Evolutionary conservation across 768 basidiomycete genomes (phyloP).

Genomic region (Mycena polygramma): DNA sequence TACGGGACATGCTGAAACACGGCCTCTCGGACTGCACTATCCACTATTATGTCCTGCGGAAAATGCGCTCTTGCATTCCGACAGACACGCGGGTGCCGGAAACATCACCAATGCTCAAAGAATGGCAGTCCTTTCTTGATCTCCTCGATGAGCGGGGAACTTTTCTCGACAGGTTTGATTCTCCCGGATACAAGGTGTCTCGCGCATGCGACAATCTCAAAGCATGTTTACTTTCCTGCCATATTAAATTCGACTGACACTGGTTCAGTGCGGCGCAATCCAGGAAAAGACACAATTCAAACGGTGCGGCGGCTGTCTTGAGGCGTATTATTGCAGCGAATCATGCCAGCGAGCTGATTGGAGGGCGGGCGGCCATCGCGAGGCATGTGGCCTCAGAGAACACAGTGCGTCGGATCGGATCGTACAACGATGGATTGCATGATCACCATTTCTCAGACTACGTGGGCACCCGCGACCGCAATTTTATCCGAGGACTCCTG

Average conservation of each 20-base stretch:
- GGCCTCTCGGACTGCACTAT: conserved; percentile 10
- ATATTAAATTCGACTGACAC: too few species aligned
- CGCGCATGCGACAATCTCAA: conserved; percentile 20
- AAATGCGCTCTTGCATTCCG: too few species aligned
- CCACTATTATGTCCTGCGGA: conserved; percentile 20
- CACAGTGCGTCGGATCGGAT: too few species aligned
- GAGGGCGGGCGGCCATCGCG: conserved; percentile 16
- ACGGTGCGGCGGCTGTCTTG: conserved; percentile 15
- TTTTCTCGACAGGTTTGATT: conserved; percentile 11
- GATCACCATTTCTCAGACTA: conserved; percentile 1
- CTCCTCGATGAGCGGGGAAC: conserved; percentile 12
- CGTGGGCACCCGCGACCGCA: conserved; percentile 9
- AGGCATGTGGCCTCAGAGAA: too few species aligned
- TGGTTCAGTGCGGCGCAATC: conserved; percentile 22
- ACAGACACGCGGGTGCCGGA: conserved; percentile 1
- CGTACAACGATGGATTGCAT: too few species aligned
- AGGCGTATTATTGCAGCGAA: conserved; percentile 16
- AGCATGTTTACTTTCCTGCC: conserved; percentile 4
- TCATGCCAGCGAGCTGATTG: conserved; percentile 23
- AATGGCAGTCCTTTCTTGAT: conserved; percentile 12
- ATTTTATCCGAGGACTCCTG: conserved; percentile 16
- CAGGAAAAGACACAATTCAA: conserved; percentile 6
- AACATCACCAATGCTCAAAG: conserved; percentile 14
- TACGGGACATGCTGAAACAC: conserved; percentile 2
- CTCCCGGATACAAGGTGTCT: background rate